Percentiles rank a stretch among this genome's conserved stretches.
These are phyloP conservation scores for Trichoderma hamatum DNA, from an alignment of 2,329 filamentous ascomycete genomes.

Conservation along the genomic window DNA sequence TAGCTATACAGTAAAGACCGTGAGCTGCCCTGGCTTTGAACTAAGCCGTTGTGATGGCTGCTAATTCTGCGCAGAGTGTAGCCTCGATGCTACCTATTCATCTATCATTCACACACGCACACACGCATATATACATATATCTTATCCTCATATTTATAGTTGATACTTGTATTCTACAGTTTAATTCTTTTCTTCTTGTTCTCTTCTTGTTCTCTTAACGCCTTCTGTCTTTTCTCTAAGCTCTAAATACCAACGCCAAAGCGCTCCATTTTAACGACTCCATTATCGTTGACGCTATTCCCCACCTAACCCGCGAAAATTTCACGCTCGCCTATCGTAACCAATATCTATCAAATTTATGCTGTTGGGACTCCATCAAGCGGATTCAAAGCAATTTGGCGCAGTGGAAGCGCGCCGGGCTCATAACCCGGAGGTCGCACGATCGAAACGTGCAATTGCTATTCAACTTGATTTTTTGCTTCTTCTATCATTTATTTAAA, in stretches of 20 bases:
- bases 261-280: not conserved
- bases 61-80: not conserved
- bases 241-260: not conserved
- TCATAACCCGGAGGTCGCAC: constrained; percentile 37
- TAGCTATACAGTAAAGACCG: not conserved
- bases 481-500: no score
- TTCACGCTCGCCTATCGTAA: not conserved
- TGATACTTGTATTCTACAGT: fast-evolving
- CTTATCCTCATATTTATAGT: not conserved
- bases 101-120: no score
- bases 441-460: constrained; percentile 35
- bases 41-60: not conserved
- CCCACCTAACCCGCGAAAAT: not conserved
- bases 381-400: constrained; percentile 35
- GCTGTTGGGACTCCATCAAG: not conserved
- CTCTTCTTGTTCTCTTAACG: not conserved
- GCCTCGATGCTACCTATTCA: no score
- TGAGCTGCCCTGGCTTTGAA: not conserved
- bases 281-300: constrained; percentile 7
- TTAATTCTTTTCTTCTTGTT: not conserved
- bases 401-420: constrained; percentile 38
- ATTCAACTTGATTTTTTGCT: not conserved
- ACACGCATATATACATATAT: no score
- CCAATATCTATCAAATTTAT: not conserved
- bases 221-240: not conserved